Base-by-base conservation (phyloP, 2,329 filamentous ascomycete genomes). In the Fusarium abutilonis region DNA sequence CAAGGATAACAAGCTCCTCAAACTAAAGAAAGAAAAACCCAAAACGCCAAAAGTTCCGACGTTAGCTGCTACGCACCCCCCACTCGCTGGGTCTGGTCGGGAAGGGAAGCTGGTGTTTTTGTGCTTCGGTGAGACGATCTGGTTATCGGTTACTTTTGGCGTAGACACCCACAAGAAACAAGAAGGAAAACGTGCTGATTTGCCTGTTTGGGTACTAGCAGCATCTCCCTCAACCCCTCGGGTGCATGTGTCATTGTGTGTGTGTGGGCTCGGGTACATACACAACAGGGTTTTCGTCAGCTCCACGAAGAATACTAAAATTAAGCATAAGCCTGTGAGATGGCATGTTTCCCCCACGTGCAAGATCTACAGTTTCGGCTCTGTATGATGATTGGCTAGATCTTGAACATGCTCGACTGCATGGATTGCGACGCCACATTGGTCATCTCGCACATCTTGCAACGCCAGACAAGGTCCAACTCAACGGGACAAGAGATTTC, bases 81-180 rank as follows among this genome's bases (percentile, higher is more conserved):
- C 23, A 26, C 23, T 26, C 23, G 23, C 23, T 26, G 23, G 21
- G 38, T 23, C 38, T 40, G 21, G 56, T 64, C 50, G 36, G 56
- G 61, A 65, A 62, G 48, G 56, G 61, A 65, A 62, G 48, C 40
- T 31, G 9, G 8, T 31, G 19, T 10, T 19, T 26, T 11, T 15
- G 26, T 32, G 35, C 44, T 57, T 67, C 65, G 66, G 66, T 68
- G 62, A 68, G 60, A 64, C 52, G 53, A 66, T 68, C 40, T 28
- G 63, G 65, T 56, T 61, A 68, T 61, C 65, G 64, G 60, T 63
- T 49, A 31, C 43, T 39, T 10, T n/a, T 44, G 57, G 55, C 43
- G 40, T 38, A 41, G 9, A 26, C 34, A 46, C 44, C 15, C 40
- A 35, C n/a, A 48, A 43, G 14, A n/a, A 29, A 26, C 19, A 26